Base-by-base conservation (phyloP, 2,329 filamentous ascomycete genomes). In the Teratosphaeriaceae sp. region DNA sequence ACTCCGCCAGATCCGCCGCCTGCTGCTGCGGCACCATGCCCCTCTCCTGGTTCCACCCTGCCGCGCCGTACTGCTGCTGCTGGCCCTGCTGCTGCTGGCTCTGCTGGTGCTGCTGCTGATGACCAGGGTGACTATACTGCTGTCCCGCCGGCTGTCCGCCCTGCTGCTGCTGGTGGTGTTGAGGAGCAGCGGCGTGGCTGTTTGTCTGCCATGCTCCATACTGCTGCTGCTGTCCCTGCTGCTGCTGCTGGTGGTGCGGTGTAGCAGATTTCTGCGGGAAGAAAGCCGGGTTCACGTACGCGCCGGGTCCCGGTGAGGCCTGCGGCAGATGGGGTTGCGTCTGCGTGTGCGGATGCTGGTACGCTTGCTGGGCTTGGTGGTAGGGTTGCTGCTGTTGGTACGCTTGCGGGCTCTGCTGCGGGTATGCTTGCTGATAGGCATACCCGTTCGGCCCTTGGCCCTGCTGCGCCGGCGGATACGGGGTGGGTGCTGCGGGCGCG, bases 231-330 rank as follows among this genome's bases (percentile, higher is more conserved):
- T 50, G 53, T n/a, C n/a, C n/a, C 43, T 62, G 58, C 35, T 55
- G 55, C 43, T 58, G 56, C 31, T 36, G 42, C 33, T 51, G 47
- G 37, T 55, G 55, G 21, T 50, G 43, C 37, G n/a, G n/a, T n/a
- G n/a, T n/a, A n/a, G n/a, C n/a, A n/a, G n/a, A n/a, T n/a, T n/a
- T n/a, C n/a, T n/a, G n/a, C n/a, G 48, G 49, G 42, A 52, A 62
- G 48, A 59, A 60, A 7, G 53, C 49, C 15, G 61, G 60, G 39
- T 65, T 65, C 30, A 58, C 52, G 45, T 61, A 64, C 7, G 58
- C 50, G 3, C 58, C 57, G 8, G 55, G 48, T 2, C n/a, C n/a
- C n/a, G n/a, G n/a, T n/a, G n/a, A n/a, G n/a, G n/a, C n/a, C n/a
- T n/a, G n/a, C n/a, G n/a, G n/a, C n/a, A n/a, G n/a, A n/a, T n/a